Base-by-base conservation (phyloP, 768 basidiomycete genomes). In the Kwoniella europaea region DNA sequence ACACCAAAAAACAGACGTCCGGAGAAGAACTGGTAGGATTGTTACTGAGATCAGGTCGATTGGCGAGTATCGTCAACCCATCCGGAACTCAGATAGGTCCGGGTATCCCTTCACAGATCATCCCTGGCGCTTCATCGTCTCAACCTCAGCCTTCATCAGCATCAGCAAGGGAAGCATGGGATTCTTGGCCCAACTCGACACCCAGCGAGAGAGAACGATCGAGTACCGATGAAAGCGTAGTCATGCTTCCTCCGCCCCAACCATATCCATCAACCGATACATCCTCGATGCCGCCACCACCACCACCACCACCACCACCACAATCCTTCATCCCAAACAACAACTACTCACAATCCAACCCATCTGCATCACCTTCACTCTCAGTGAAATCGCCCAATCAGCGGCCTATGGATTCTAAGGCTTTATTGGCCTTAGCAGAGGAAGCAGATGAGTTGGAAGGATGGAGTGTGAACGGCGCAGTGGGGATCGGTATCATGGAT, bases 1-100 rank as follows among this genome's bases (percentile, higher is more conserved):
- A 99, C 80, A 96, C 94, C 20, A 97, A 96, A 86, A 87, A 93
- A 50, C 92, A 92, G 2, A 90, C 93, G 24, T 92, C 92, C n/a
- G 89, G 77, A 12, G 83, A 83, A 29, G 83, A 83, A 63, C 52
- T 82, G 35, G 74, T 80, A 6, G 78, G 82, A 22, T 59, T 81
- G 42, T 67, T 82, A 58, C 60, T 80, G 5, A 59, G 78, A 44
- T 74, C 71, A 16, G 79, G 81, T 9, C 63, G 80, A 65, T 61
- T 82, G 41, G 73, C 77, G 10, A 71, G 72, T 13, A 57, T 75
- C 62, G 64, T 76, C 54, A 56, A 67, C 56, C 35, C 29, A 7
- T 29, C 63, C 9, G 61, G 60, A 7, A 29, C 24, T 16, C 67
- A 61, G 44, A 42, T 42, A 10, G 22, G 66, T n/a, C 46, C 57